A percentile compares a stretch with the other conserved stretches of the same genome.
phyloP scores from a whole-genome alignment of 805 yeast species.

The Metschnikowia vanudenii region DNA sequence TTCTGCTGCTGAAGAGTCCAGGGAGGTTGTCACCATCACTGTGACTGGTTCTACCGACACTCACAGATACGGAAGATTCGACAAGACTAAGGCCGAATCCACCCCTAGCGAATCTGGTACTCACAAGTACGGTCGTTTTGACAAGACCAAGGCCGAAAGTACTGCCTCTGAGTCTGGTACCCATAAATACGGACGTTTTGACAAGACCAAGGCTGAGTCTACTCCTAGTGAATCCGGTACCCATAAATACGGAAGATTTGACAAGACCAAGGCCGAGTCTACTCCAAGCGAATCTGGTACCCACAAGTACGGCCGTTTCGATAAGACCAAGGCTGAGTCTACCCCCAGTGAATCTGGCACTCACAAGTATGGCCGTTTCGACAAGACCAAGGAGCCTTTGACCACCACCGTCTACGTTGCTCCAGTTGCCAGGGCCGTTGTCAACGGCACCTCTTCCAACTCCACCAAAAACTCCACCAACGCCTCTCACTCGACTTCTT shows the following conservation, averaged over 20 bases:
- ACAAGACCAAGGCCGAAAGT: too few species aligned
- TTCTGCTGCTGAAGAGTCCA: slow-evolving; percentile 17
- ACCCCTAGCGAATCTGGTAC: slow-evolving; percentile 17
- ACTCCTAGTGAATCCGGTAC: slow-evolving; percentile 28
- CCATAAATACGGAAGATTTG: slow-evolving; percentile 56
- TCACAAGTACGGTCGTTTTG: too few species aligned
- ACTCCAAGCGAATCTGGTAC: slow-evolving; percentile 18
- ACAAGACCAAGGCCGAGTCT: slow-evolving; percentile 40
- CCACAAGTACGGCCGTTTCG: too few species aligned
- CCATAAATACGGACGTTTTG: too few species aligned
- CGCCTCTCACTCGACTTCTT: slow-evolving; percentile 23
- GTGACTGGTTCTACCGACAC: slow-evolving; percentile 21
- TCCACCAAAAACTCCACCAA: slow-evolving; percentile 18
- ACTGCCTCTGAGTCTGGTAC: too few species aligned
- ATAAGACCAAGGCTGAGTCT: too few species aligned
- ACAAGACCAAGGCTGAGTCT: slow-evolving; percentile 19
- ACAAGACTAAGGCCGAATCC: slow-evolving; percentile 21
- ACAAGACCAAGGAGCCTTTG: slow-evolving; percentile 25
- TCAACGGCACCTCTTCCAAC: slow-evolving; percentile 12
- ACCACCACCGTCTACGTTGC: slow-evolving; percentile 36
- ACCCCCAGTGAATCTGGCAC: too few species aligned
- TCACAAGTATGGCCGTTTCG: too few species aligned
- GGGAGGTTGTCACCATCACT: slow-evolving; percentile 19
- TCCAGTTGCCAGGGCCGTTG: slow-evolving; percentile 19
- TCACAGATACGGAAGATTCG: slow-evolving; percentile 24